Evolutionary conservation across 1,284 basidiomycete species (phyloP), one percentile per base, ranked within the genome.

Genomic region (Meripilus lineatus): DNA sequence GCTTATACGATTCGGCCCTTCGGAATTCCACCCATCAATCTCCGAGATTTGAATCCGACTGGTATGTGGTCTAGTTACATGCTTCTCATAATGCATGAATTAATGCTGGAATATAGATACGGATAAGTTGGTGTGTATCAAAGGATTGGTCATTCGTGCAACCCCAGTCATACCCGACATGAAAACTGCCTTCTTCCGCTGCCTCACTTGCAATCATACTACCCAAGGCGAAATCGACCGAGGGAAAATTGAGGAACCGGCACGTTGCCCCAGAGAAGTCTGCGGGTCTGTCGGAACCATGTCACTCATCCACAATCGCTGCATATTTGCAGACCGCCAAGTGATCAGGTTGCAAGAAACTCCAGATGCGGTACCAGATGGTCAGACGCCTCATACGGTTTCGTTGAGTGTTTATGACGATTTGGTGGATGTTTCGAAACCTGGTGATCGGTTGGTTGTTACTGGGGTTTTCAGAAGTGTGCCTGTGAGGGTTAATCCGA

Each of bases 111-210:
- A n/a, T 42, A 20, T 47, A 94, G 93, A 97, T 59, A 96, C 94
- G 50, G 93, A 97, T 74, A 95, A 97, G 66, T 83, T 99, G 30
- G 89, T 97, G 21, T 87, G 84, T 41, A 85, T 99, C 68, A 97
- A 95, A 62, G 95, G 96, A 42, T 81, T 99, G 4, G 93, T 99
- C 53, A 99, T 99, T 54, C 89, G 96, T 32, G 91, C 93, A 0
- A 98, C 95, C 0, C 92, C 95, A 3, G 88, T 99, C 58, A 98
- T 99, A 46, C 95, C 96, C 2, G 95, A 99, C 66, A 99, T 99
- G 96, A 93, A 93, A 68, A 78, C 82, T 58, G 95, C 94, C 24
- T 99, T 99, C 73, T 99, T 99, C 81, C 89, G 94, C 38, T 99
- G 95, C 68, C 71, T 92, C n/a, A 87, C 86, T 32, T 99, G 96